phyloP scores from a whole-genome alignment of 208 protist genomes.

The Perkinsela sp. region DNA sequence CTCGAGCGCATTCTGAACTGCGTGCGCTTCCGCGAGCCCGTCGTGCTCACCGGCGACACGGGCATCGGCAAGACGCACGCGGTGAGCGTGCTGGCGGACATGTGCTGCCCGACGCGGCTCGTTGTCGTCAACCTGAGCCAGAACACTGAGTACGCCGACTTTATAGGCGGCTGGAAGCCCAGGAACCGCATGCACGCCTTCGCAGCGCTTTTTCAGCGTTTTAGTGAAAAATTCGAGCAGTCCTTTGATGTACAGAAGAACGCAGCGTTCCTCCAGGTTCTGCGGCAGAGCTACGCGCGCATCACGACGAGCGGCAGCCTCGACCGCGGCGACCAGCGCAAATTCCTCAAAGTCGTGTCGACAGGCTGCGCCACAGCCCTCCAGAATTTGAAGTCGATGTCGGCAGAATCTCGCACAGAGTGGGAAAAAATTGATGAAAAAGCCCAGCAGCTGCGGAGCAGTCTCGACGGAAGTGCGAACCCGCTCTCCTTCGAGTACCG shows the following conservation, averaged over 20 bases:
- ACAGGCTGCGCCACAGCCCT: constrained; percentile 6
- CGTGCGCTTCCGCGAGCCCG: constrained; percentile 70
- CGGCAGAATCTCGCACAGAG: constrained; percentile 2
- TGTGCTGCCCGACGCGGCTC: constrained; percentile 53
- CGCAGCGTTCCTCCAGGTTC: constrained; percentile 20
- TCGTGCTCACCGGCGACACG: constrained; percentile 93
- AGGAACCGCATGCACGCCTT: constrained; percentile 62
- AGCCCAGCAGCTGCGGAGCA: constrained; percentile 17
- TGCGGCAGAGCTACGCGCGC: constrained; percentile 30
- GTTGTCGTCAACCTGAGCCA: constrained; percentile 93
- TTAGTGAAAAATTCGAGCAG: constrained; percentile 69
- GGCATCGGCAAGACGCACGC: constrained; percentile 81
- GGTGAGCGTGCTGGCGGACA: constrained; percentile 60
- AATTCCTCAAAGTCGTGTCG: constrained; percentile 10
- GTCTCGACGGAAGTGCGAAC: constrained; percentile 16
- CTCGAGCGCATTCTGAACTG: constrained; percentile 74
- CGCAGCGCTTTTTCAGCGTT: constrained; percentile 32
- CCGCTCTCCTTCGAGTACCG: constrained; percentile 92
- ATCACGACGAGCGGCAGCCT: constrained; percentile 17
- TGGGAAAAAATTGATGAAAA: constrained; percentile 25
- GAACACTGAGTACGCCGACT: constrained; percentile 91
- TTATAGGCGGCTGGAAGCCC: constrained; percentile 97
- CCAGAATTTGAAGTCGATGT: constrained; percentile 4
- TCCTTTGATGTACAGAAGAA: constrained; percentile 68
- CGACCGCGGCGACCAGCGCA: constrained; percentile 33